phyloP scores from a whole-genome alignment of 1,284 basidiomycete species.

The Puccinia polysora region DNA sequence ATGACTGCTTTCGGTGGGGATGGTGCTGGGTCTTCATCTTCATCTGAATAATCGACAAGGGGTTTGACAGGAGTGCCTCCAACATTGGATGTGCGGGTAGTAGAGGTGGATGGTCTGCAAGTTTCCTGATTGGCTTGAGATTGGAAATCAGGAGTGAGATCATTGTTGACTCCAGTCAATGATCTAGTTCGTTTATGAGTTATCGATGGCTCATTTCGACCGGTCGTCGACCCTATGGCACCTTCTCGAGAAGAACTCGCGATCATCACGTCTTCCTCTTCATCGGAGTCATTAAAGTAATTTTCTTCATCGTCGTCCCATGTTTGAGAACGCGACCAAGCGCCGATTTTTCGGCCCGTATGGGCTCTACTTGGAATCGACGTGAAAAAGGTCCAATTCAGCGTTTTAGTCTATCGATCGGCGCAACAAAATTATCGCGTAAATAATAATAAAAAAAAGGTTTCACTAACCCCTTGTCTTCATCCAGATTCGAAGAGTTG shows the following conservation, averaged over 20 bases:
- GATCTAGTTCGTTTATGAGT: neutral
- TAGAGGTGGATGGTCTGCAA: neutral
- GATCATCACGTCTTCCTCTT: constrained; percentile 26
- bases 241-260: neutral
- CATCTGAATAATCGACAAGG: constrained; percentile 37
- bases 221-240: neutral
- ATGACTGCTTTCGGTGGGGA: neutral
- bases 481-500: constrained; percentile 2
- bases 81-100: neutral
- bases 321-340: constrained; percentile 35
- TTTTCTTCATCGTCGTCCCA: constrained; percentile 40
- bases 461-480: constrained; percentile 43
- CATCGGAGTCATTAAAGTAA: constrained; percentile 43
- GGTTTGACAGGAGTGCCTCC: neutral
- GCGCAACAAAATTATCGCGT: constrained; percentile 5
- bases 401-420: neutral
- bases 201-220: neutral
- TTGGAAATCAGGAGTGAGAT: neutral
- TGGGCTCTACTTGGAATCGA: constrained; percentile 17
- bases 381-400: no score
- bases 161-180: neutral
- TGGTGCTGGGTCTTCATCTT: constrained; percentile 6
- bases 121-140: neutral
- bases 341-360: constrained; percentile 41
- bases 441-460: constrained; percentile 9